Evolutionary conservation across 2,329 filamentous ascomycete genomes (phyloP), one percentile per base, ranked within the genome.

Genomic region (Sordariomycetes sp.): DNA sequence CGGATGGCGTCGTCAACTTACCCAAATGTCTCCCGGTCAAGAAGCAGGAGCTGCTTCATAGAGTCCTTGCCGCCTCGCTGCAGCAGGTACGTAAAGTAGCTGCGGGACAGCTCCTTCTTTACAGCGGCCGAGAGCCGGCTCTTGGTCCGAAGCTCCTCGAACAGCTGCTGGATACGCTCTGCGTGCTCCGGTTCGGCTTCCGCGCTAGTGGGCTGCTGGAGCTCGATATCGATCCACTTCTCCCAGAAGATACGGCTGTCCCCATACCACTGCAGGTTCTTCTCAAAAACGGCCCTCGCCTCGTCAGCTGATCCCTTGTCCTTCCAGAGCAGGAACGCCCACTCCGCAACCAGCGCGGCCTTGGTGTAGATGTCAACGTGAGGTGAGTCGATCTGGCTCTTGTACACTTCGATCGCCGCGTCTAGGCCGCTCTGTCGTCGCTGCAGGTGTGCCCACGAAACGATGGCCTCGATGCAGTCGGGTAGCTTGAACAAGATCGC

Each of bases 231-330:
- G 58, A 97, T 81, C 78, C 91, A 97, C 66, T 83, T 89, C 64
- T 85, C 79, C 93, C 94, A 99, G 77, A 97, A 97, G 51, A 89
- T 78, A 37, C 85, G 82, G 70, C 91, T 96, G 68, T 94, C 89
- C 2, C 86, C 79, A 69, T 95, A 96, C 78, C 85, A 90, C 68
- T 91, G 85, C 59, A 88, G 80, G 65, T 96, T 93, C 71, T 87
- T 88, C 61, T 85, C 75, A 74, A 93, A 97, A 1, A 96, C 83
- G 57, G 87, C 82, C 32, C 94, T 88, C 46, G 92, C 92, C 65
- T 93, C 90, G 11, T 90, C 86, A 0, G 84, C 77, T 0, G 86
- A 87, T 18, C 89, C 89, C 75, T 93, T 92, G 68, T 87, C 83
- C 72, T 91, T 94, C 90, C 90, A 97, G 51, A 96, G 69, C 58